These are phyloP conservation scores for Hypoxylon sp. DNA, from an alignment of 2,329 filamentous ascomycete genomes.

Conservation along the genomic window DNA sequence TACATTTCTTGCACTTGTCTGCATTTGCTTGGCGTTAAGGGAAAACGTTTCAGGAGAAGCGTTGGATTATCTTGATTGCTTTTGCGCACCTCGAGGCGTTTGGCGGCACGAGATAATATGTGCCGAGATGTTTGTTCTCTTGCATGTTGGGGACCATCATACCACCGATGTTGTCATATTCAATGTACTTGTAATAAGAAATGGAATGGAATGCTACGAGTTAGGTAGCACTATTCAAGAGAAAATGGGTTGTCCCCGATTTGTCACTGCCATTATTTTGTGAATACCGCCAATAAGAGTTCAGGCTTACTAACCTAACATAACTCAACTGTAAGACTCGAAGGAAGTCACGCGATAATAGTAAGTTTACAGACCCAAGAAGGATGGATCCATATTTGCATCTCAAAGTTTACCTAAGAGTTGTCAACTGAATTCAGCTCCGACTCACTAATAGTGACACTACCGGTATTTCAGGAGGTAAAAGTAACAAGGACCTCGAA, in stretches of 20 bases:
- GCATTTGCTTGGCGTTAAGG: constrained; percentile 40
- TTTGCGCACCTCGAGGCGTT: constrained; percentile 31
- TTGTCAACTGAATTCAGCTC: background rate
- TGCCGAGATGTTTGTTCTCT: constrained; percentile 17
- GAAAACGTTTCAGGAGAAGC: constrained; percentile 26
- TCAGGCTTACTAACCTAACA: background rate
- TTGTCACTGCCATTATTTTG: constrained; percentile 20
- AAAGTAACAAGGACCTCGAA: background rate
- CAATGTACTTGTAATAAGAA: constrained; percentile 33
- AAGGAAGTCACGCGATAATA: background rate
- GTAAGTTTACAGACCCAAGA: background rate
- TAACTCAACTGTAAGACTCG: constrained; percentile 10
- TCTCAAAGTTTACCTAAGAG: background rate
- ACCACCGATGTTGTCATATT: constrained; percentile 30
- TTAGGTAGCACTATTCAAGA: constrained; percentile 11
- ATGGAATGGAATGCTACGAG: constrained; percentile 19
- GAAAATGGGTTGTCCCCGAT: constrained; percentile 15
- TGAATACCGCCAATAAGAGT: background rate
- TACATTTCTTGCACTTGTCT: constrained; percentile 22
- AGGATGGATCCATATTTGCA: background rate
- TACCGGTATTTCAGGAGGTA: background rate
- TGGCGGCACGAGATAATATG: constrained; percentile 16
- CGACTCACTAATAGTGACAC: background rate
- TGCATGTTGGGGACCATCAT: constrained; percentile 11
- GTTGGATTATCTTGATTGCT: constrained; percentile 21